Base-by-base conservation (phyloP, 768 basidiomycete genomes). In the Rhizopogon sp. region DNA sequence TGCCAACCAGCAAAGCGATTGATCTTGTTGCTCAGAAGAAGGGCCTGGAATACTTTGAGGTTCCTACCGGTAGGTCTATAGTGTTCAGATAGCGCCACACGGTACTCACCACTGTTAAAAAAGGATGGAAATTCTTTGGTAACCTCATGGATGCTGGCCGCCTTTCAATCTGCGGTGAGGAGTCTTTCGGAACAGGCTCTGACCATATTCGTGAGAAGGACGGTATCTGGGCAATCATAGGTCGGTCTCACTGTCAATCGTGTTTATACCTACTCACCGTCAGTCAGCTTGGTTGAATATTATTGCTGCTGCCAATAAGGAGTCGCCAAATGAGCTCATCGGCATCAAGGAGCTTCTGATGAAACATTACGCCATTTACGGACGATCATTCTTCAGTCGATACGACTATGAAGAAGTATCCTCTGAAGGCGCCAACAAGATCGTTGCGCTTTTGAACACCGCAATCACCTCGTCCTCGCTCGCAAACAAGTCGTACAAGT, bases 171-270 rank as follows among this genome's bases (percentile, higher is more conserved):
- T 99, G 97, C 65, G 97, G 97, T 55, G 97, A 99, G 70, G 97
- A 99, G 74, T 95, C 93, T 3, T 99, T 99, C 70, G 97, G 97
- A 55, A 99, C 97, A 7, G 97, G 97, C n/a, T 98, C 96, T 13
- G 97, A 99, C 73, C 97, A 99, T 72, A 96, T 99, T 64, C 90
- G 97, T 58, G 97, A 99, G 78, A 99, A 99, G 80, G 97, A 99
- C 64, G 97, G 97, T 60, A 76, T 99, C 45, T 99, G 97, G 97
- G 97, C 97, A 47, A 79, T 99, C 60, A 78, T 98, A 43, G 95
- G 93, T 91, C 60, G 67, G 90, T 72, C 16, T 8, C 39, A 39
- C 3, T 6, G 11, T 54, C 37, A 31, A 39, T 37, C 54, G 37
- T 43, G 37, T 58, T 58, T 42, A 51, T 46, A 42, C 28, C 52